phyloP scores from a whole-genome alignment of 1,284 basidiomycete species.

The Porogramme epimiltina region DNA sequence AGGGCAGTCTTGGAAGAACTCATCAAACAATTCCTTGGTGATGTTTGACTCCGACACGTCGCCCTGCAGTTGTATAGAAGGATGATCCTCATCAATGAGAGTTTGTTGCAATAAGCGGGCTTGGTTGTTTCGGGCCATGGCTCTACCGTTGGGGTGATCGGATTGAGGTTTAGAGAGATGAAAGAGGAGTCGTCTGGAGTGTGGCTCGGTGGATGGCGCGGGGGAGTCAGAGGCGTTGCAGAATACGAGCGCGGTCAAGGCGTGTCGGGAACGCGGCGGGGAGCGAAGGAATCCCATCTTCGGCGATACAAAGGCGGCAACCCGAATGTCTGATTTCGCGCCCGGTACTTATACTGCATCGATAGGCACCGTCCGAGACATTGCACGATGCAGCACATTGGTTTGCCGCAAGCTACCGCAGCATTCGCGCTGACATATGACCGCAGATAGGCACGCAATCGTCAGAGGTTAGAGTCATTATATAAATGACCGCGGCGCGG shows the following conservation, averaged over 20 bases:
- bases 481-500: neutral
- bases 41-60: conserved; percentile 24
- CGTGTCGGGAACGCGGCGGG: conserved; percentile 10
- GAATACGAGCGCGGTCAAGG: conserved; percentile 6
- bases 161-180: neutral
- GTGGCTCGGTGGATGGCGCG: conserved; percentile 1
- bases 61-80: conserved; percentile 19
- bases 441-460: too few species aligned
- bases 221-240: neutral
- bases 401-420: conserved; percentile 5
- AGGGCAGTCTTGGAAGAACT: conserved; percentile 9
- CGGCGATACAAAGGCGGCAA: conserved; percentile 12
- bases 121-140: conserved; percentile 15
- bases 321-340: neutral
- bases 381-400: neutral
- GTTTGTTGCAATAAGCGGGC: conserved; percentile 26
- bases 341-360: conserved; percentile 10
- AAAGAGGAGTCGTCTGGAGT: conserved; percentile 13
- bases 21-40: conserved; percentile 23
- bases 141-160: neutral
- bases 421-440: neutral
- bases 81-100: conserved; percentile 26
- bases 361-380: neutral
- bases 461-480: too few species aligned
- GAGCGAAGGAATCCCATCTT: conserved; percentile 5